Evolutionary conservation across 495 filamentous ascomycete genomes (phyloP).

Genomic region (Aspergillus olivimuriae): DNA sequence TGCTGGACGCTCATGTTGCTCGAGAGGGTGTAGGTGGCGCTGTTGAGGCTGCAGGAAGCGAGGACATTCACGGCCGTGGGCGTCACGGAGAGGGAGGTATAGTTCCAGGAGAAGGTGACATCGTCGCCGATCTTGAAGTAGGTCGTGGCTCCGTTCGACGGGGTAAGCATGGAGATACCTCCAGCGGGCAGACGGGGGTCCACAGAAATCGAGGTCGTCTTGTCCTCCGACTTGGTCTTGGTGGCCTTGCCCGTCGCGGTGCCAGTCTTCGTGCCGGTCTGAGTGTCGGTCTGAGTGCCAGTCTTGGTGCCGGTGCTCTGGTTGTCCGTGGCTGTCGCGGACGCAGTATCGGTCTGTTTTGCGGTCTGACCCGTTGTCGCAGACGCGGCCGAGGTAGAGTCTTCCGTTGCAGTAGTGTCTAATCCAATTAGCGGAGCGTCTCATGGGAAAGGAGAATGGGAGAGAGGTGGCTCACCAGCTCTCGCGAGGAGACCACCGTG

Average conservation of each 20-base stretch:
- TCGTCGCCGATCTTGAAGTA: slow-evolving; percentile 87
- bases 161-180: slow-evolving; percentile 76
- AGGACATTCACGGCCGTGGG: slow-evolving; percentile 77
- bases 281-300: slow-evolving; percentile 12
- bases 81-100: slow-evolving; percentile 74
- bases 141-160: slow-evolving; percentile 52
- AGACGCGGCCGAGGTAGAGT: slow-evolving; percentile 18
- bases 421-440: slow-evolving; percentile 6
- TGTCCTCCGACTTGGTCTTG: slow-evolving; percentile 26
- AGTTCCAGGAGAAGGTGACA: slow-evolving; percentile 91
- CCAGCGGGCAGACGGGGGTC: slow-evolving; percentile 61
- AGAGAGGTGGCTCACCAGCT: slow-evolving; percentile 20
- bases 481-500: slow-evolving; percentile 28
- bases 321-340: slow-evolving; percentile 13
- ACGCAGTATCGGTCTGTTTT: slow-evolving; percentile 17
- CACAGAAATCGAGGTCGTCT: slow-evolving; percentile 40
- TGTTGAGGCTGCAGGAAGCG: slow-evolving; percentile 66
- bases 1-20: slow-evolving; percentile 53
- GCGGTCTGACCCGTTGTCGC: slow-evolving; percentile 15
- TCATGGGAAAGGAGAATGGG: background rate
- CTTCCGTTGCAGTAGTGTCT: slow-evolving; percentile 17
- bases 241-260: slow-evolving; percentile 21
- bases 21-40: slow-evolving; percentile 59
- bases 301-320: too few species aligned
- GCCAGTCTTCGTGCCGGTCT: slow-evolving; percentile 19